These are phyloP conservation scores for Colletotrichum filicis DNA, from an alignment of 2,329 filamentous ascomycete species.

Conservation along the genomic window DNA sequence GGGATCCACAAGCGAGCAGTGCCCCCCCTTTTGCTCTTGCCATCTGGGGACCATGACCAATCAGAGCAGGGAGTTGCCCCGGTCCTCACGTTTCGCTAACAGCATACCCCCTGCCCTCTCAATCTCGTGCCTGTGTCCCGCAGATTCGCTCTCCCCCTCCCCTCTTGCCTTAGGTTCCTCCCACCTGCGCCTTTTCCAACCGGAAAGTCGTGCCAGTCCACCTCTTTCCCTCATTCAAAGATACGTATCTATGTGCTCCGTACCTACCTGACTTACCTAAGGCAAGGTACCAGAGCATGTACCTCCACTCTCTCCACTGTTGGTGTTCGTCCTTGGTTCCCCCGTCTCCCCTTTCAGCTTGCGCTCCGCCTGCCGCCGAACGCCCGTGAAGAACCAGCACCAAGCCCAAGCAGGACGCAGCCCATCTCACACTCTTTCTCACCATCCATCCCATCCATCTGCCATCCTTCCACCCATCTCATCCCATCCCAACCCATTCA, in stretches of 20 bases:
- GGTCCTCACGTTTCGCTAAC: conserved; percentile 27
- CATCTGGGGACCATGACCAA: not conserved
- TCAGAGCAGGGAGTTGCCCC: not conserved
- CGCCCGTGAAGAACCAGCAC: conserved; percentile 7
- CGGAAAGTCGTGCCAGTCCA: not conserved
- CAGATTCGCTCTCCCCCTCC: conserved; percentile 20
- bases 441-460: conserved; percentile 19
- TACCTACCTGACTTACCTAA: not conserved
- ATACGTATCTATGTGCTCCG: not conserved
- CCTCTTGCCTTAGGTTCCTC: not conserved
- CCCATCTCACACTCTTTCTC: conserved; percentile 3
- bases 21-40: not conserved
- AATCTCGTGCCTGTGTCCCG: conserved; percentile 35
- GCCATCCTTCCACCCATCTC: no score
- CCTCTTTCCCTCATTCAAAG: not conserved
- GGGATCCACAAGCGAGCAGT: conserved; percentile 26
- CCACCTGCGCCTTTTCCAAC: conserved; percentile 4
- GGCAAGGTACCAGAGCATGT: not conserved
- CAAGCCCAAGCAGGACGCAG: not conserved
- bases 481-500: conserved; percentile 6
- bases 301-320: not conserved
- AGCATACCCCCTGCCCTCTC: conserved; percentile 20
- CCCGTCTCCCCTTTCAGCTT: conserved; percentile 24
- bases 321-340: conserved; percentile 8
- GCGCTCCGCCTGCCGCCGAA: conserved; percentile 27